phyloP scores from a whole-genome alignment of 2,329 filamentous ascomycete species.

The Alternaria sp. region DNA sequence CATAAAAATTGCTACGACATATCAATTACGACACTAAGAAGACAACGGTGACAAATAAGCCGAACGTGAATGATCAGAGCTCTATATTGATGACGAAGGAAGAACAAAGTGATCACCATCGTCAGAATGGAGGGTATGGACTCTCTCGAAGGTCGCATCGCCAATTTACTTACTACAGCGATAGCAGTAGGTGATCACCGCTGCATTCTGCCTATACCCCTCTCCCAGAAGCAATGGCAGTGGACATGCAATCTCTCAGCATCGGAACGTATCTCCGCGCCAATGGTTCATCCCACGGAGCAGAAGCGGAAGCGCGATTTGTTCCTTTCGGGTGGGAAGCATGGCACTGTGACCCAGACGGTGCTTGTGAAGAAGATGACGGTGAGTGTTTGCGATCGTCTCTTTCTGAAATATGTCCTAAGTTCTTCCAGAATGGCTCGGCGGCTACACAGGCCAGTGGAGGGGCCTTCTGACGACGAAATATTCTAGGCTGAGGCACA shows the following conservation, averaged over 20 bases:
- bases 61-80: neutral
- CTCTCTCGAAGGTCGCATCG: neutral
- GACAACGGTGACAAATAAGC: neutral
- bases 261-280: constrained; percentile 15
- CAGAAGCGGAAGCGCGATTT: neutral
- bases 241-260: constrained; percentile 17
- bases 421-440: constrained; percentile 13
- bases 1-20: neutral
- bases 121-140: neutral
- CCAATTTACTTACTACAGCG: neutral
- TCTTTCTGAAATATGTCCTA: constrained; percentile 34
- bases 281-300: neutral
- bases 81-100: neutral
- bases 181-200: neutral
- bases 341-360: constrained; percentile 26
- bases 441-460: neutral
- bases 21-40: neutral
- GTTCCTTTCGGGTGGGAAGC: neutral
- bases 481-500: neutral
- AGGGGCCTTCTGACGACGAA: neutral
- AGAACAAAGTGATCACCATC: neutral
- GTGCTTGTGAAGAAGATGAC: constrained; percentile 39
- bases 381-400: constrained; percentile 29
- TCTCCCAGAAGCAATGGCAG: constrained; percentile 21
- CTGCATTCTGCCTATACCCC: constrained; percentile 12